Evolutionary conservation across 1,284 basidiomycete species (phyloP), one percentile per base, ranked within the genome.

Genomic region (Ceratobasidium sp.): DNA sequence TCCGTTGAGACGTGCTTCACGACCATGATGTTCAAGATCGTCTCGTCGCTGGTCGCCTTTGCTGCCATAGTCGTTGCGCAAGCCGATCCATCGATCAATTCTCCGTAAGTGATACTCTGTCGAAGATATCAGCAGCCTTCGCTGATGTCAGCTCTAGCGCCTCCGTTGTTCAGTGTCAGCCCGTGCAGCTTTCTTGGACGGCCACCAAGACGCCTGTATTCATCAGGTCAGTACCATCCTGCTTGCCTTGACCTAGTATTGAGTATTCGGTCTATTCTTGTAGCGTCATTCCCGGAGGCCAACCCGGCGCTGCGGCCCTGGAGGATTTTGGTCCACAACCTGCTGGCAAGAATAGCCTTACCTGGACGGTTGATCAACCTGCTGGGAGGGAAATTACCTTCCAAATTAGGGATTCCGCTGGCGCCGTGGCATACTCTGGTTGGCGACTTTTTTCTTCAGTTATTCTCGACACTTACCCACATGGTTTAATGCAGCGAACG

Each of bases 261-360:
- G 3, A 6, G 45, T 47, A 6, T 29, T 38, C 25, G 29, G 5
- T 54, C 32, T 17, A 13, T n/a, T 10, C 35, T 17, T 32, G 13
- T 20, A 68, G 65, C 17, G 49, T 68, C 53, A 68, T 68, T 35
- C 65, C 65, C 13, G 65, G 65, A 15, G 65, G 65, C n/a, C 65
- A 68, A n/a, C 42, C 53, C 5, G 17, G 52, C 12, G 65, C 65
- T 1, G 42, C 65, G 13, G 15, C 65, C 15, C 43, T 68, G 15
- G 20, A 40, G 0, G 65, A 68, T 32, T 53, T 68, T 34, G 65
- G 65, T 10, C 42, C 31, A 29, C 52, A 68, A 25, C 32, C 2
- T 10, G 20, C 20, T 12, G 38, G 5, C n/a, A n/a, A 22, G 32
- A 54, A 31, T 7, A 20, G 17, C 3, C 17, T 34, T 8, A 54